Evolutionary conservation across 75 land plant species (phyloP), one percentile per base, ranked within the genome.

Genomic region (Picea glauca): DNA sequence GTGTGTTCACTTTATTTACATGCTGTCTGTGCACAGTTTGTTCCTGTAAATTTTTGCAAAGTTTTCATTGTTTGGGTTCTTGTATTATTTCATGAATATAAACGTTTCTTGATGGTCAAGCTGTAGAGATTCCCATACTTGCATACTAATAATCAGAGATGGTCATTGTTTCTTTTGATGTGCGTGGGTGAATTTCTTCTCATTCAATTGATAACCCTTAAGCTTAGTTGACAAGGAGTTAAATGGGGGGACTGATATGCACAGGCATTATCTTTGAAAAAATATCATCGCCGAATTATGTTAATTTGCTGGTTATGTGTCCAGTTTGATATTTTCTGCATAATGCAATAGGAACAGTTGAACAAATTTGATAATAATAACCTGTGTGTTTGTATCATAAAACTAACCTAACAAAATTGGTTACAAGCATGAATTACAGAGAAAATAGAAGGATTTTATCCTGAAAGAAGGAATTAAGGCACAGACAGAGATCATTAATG

Each of bases 1-100:
- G 99, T 96, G 80, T 3, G 78, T 13, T 50, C 18, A 72, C 32
- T 23, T 54, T 74, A 56, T 11, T 7, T 12, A 23, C 57, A 73
- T 46, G 12, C 31, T 7, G 26, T 50, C 8, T 20, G 63, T 54
- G 31, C 80, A 26, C 18, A 20, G 20, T 17, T 23, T 26, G 13
- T 68, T 30, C 23, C 35, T 77, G 35, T 12, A 21, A 57, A 77
- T 2, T 14, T 35, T 43, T 56, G n/a, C 14, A 20, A 5, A 35
- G 30, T 13, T 78, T 30, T 17, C 33, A 3, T 40, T 40, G 50
- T 76, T 38, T 35, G 13, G 31, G 58, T 73, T 72, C 5, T 46
- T 46, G 7, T 5, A 7, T 46, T 21, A 73, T 73, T 50, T 73
- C 20, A 54, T 18, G 75, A 46, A 66, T 66, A 66, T 35, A 66